Percentiles rank a stretch among this genome's conserved stretches.
phyloP scores from a whole-genome alignment of 495 filamentous ascomycete genomes.

The Darksidea phi region DNA sequence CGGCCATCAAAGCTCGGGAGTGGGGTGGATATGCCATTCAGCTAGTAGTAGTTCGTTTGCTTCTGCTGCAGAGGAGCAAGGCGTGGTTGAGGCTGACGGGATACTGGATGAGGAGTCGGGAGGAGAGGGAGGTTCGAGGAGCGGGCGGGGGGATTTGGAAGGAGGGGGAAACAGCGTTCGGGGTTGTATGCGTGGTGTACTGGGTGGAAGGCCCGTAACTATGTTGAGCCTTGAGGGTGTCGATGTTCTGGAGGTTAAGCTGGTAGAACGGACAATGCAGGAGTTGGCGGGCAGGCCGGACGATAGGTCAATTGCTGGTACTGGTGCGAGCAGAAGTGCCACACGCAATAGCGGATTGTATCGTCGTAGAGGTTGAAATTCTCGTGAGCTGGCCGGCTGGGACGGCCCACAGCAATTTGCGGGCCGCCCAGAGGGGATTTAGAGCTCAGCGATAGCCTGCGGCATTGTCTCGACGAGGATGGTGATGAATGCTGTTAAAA shows the following conservation, averaged over 20 bases:
- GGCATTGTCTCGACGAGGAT: slow-evolving; percentile 80
- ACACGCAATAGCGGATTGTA: slow-evolving; percentile 59
- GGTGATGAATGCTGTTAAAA: slow-evolving; percentile 44
- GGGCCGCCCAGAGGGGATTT: slow-evolving; percentile 77
- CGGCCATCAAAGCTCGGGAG: slow-evolving; percentile 11
- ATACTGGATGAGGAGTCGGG: background rate
- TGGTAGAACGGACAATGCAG: slow-evolving; percentile 29
- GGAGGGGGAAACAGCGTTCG: slow-evolving; percentile 28
- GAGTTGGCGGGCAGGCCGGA: slow-evolving; percentile 23
- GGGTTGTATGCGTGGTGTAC: slow-evolving; percentile 31
- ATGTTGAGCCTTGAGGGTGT: slow-evolving; percentile 33
- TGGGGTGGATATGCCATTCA: slow-evolving; percentile 22
- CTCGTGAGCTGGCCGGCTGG: slow-evolving; percentile 79
- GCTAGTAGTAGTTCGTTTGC: background rate
- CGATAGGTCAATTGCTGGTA: slow-evolving; percentile 20
- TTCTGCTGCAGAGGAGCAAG: background rate
- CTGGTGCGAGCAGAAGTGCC: slow-evolving; percentile 33
- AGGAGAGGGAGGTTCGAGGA: slow-evolving; percentile 15
- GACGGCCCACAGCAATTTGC: slow-evolving; percentile 65
- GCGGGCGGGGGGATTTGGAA: slow-evolving; percentile 20
- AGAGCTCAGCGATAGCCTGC: slow-evolving; percentile 92
- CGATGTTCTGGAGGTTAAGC: slow-evolving; percentile 25
- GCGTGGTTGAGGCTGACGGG: slow-evolving; percentile 32
- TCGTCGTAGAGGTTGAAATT: slow-evolving; percentile 75
- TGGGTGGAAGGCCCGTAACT: slow-evolving; percentile 24